phyloP scores from a whole-genome alignment of 2,329 filamentous ascomycete species.

The Microcera coccophila region DNA sequence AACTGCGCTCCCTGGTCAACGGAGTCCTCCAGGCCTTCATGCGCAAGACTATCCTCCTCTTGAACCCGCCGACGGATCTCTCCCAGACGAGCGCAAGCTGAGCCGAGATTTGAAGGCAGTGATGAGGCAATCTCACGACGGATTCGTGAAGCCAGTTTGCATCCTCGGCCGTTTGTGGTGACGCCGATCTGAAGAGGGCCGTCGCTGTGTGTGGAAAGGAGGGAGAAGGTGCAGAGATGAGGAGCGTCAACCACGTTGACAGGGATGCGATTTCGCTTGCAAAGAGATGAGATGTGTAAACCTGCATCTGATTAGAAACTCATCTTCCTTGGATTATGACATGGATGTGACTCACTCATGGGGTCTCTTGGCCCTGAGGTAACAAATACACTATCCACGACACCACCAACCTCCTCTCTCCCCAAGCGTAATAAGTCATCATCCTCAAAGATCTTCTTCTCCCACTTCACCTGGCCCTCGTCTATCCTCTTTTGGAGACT shows the following conservation, averaged over 20 bases:
- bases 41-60: conserved; percentile 59
- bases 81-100: conserved; percentile 73
- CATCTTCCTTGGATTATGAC: not conserved
- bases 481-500: conserved; percentile 61
- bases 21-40: conserved; percentile 50
- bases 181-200: conserved; percentile 92
- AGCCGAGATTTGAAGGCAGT: conserved; percentile 70
- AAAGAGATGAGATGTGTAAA: conserved; percentile 67
- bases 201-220: conserved; percentile 84
- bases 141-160: conserved; percentile 87
- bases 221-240: conserved; percentile 79
- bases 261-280: conserved; percentile 76
- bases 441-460: conserved; percentile 63
- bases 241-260: conserved; percentile 90
- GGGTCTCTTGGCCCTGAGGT: conserved; percentile 54
- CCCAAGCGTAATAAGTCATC: conserved; percentile 71
- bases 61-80: conserved; percentile 66
- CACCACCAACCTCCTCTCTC: conserved; percentile 68
- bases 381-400: conserved; percentile 92
- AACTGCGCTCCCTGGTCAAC: conserved; percentile 75
- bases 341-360: conserved; percentile 31
- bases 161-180: conserved; percentile 90
- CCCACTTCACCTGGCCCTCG: conserved; percentile 62
- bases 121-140: conserved; percentile 80
- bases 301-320: conserved; percentile 36